A percentile compares a stretch with the other conserved stretches of the same genome.
Evolutionary conservation across 352 stramenopile genomes (phyloP).

Genomic region (Globisporangium iwayamae): DNA sequence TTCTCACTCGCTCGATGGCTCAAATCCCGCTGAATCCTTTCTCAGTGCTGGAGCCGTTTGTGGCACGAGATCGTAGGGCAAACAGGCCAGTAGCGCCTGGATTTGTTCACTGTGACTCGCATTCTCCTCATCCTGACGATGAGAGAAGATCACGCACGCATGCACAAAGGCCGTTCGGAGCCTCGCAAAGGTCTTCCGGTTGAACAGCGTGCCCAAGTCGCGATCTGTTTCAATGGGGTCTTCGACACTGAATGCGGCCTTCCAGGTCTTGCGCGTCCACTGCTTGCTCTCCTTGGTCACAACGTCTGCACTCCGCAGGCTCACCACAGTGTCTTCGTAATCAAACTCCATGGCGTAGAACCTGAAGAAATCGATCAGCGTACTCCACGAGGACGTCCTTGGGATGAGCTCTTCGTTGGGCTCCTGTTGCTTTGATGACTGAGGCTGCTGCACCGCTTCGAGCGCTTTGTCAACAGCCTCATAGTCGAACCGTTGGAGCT

Average conservation of each 20-base stretch:
- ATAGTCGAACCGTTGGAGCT: slow-evolving; percentile 21
- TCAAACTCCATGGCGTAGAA: slow-evolving; percentile 78
- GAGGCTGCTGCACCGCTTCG: neutral
- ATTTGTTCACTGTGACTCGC: neutral
- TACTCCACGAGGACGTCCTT: slow-evolving; percentile 23
- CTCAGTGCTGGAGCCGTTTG: neutral
- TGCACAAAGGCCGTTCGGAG: slow-evolving; percentile 55
- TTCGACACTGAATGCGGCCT: slow-evolving; percentile 57
- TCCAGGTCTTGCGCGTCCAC: slow-evolving; percentile 43
- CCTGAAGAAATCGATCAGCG: slow-evolving; percentile 62
- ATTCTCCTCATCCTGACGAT: neutral
- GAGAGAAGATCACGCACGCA: slow-evolving; percentile 31
- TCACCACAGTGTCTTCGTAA: slow-evolving; percentile 58
- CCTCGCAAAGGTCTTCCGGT: slow-evolving; percentile 41
- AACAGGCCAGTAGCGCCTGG: slow-evolving; percentile 4
- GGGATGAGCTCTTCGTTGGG: neutral
- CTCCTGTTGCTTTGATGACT: neutral
- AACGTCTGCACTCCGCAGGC: slow-evolving; percentile 30
- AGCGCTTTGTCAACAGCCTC: slow-evolving; percentile 24
- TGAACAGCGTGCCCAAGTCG: slow-evolving; percentile 70
- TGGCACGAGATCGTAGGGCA: slow-evolving; percentile 14
- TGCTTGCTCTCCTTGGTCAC: slow-evolving; percentile 42
- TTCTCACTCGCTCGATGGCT: slow-evolving; percentile 1
- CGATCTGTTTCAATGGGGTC: slow-evolving; percentile 69
- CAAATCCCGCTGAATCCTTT: slow-evolving; percentile 9